Evolutionary conservation across 2,329 filamentous ascomycete genomes (phyloP).

Genomic region (Lasiodiplodia citricola): DNA sequence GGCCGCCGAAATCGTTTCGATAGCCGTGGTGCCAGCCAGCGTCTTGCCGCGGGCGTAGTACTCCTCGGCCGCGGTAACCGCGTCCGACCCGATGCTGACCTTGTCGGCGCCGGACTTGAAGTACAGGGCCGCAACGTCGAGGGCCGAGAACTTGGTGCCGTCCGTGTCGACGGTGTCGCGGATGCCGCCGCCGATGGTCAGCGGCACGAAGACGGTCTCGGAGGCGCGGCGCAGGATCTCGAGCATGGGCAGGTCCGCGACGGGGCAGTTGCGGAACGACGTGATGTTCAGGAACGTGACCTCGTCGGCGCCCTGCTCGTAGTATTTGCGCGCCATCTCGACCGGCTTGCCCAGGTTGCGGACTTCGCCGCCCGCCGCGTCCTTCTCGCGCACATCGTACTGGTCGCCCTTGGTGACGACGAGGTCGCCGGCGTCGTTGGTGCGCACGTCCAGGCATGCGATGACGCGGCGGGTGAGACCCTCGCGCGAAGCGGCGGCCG

Average conservation of each 20-base stretch:
- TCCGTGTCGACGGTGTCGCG: slow-evolving; percentile 90
- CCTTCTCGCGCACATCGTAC: slow-evolving; percentile 96
- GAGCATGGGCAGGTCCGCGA: slow-evolving; percentile 93
- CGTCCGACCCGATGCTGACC: slow-evolving; percentile 94
- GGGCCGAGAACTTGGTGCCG: slow-evolving; percentile 81
- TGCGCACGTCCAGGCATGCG: slow-evolving; percentile 92
- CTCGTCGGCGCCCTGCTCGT: slow-evolving; percentile 95
- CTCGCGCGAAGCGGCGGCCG: slow-evolving; percentile 51
- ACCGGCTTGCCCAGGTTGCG: slow-evolving; percentile 93
- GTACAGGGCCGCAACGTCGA: slow-evolving; percentile 95
- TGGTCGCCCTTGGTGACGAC: slow-evolving; percentile 99
- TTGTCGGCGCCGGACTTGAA: slow-evolving; percentile 98
- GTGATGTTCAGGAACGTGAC: slow-evolving; percentile 99
- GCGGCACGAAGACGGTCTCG: slow-evolving; percentile 90
- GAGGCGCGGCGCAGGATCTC: slow-evolving; percentile 87
- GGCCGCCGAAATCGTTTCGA: slow-evolving; percentile 90
- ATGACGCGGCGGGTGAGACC: slow-evolving; percentile 93
- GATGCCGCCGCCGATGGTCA: slow-evolving; percentile 96
- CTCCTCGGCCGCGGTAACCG: slow-evolving; percentile 88
- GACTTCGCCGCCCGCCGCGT: slow-evolving; percentile 64
- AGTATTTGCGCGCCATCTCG: slow-evolving; percentile 91
- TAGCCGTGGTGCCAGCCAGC: slow-evolving; percentile 82
- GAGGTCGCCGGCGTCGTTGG: slow-evolving; percentile 92
- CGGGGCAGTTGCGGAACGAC: slow-evolving; percentile 91
- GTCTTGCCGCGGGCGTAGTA: slow-evolving; percentile 75